These are phyloP conservation scores for Aschersonia sp. DNA, from an alignment of 2,329 filamentous ascomycete species.

Conservation along the genomic window DNA sequence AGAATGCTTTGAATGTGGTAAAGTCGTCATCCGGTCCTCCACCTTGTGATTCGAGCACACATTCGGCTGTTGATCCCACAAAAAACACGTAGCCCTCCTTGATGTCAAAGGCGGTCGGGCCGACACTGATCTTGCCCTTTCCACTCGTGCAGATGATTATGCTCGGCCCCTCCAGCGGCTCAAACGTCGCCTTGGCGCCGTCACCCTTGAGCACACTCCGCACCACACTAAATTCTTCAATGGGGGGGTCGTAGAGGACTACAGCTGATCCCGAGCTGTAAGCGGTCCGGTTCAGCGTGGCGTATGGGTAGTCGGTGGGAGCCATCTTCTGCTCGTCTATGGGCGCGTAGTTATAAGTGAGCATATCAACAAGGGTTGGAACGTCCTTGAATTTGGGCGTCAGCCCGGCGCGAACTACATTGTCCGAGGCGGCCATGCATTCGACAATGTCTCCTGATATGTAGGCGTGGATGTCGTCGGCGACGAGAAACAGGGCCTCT, in stretches of 20 bases:
- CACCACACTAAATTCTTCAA: conserved; percentile 89
- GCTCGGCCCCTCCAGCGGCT: conserved; percentile 74
- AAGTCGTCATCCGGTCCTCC: conserved; percentile 50
- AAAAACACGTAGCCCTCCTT: conserved; percentile 65
- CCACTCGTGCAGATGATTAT: conserved; percentile 85
- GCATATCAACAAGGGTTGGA: conserved; percentile 69
- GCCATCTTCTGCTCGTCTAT: conserved; percentile 91
- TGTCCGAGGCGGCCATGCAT: conserved; percentile 98
- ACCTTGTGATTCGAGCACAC: conserved; percentile 55
- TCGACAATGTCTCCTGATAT: conserved; percentile 89
- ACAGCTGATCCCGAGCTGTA: conserved; percentile 65
- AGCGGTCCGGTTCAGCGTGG: conserved; percentile 62
- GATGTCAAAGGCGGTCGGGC: conserved; percentile 62
- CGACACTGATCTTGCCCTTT: conserved; percentile 70
- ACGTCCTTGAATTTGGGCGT: conserved; percentile 99
- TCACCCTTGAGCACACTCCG: conserved; percentile 57
- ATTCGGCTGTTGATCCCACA: conserved; percentile 76
- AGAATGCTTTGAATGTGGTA: conserved; percentile 86
- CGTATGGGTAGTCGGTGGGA: conserved; percentile 74
- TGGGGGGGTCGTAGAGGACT: conserved; percentile 82
- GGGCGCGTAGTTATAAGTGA: conserved; percentile 91
- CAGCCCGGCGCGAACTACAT: conserved; percentile 92
- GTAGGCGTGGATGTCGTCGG: conserved; percentile 96
- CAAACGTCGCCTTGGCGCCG: conserved; percentile 76
- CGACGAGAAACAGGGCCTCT: conserved; percentile 90